A percentile compares a stretch with the other conserved stretches of the same genome.
phyloP scores from a whole-genome alignment of 345 rosid genomes.

The Heritiera littoralis region DNA sequence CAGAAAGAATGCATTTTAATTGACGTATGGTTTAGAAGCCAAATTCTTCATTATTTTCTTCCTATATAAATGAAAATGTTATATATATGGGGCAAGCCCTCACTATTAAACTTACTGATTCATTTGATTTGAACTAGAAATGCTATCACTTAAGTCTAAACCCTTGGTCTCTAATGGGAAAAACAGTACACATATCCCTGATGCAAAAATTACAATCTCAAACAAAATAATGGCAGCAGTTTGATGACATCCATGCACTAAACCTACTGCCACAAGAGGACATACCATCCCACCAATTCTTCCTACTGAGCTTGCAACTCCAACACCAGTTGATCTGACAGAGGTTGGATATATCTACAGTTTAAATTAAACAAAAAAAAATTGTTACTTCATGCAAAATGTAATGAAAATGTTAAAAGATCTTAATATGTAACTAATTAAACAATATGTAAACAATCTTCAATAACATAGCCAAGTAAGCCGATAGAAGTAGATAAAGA shows the following conservation, averaged over 20 bases:
- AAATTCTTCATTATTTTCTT: neutral
- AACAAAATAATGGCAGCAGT: constrained; percentile 63
- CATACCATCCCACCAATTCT: constrained; percentile 91
- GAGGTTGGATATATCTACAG: constrained; percentile 82
- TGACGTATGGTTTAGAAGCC: neutral
- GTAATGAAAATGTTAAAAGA: neutral
- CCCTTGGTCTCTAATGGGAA: constrained; percentile 91
- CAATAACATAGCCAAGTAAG: neutral
- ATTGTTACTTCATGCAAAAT: neutral
- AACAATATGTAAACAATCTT: neutral
- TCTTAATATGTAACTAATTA: neutral
- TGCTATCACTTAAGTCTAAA: constrained; percentile 55
- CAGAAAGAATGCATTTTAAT: too few species aligned
- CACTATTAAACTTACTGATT: constrained; percentile 10
- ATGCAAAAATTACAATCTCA: constrained; percentile 51
- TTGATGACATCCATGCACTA: constrained; percentile 85
- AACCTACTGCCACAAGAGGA: constrained; percentile 82
- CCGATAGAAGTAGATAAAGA: neutral
- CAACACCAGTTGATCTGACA: constrained; percentile 88
- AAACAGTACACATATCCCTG: constrained; percentile 65
- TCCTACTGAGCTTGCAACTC: constrained; percentile 82
- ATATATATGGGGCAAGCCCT: constrained; percentile 9
- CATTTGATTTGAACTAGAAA: constrained; percentile 30
- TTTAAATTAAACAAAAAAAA: constrained; percentile 6
- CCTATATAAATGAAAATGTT: neutral